phyloP scores from a whole-genome alignment of 768 basidiomycete species.

The Kondoa malvinella region DNA sequence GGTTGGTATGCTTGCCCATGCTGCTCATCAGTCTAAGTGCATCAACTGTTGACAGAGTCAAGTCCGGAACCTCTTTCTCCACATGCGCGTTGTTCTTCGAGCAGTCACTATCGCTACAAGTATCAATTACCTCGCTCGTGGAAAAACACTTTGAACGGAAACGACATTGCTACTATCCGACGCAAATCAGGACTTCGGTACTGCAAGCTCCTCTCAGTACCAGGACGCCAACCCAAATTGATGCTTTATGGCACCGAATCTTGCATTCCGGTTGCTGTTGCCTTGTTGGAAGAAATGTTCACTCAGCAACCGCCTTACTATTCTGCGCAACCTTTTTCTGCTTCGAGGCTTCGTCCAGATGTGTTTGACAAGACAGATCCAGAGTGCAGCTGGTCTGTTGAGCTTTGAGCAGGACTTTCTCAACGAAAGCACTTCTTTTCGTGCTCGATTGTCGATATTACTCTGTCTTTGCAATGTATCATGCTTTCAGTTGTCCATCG shows the following conservation, averaged over 20 bases:
- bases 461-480: no score
- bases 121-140: neutral
- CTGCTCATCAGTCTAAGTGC: no score
- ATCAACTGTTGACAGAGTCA: no score
- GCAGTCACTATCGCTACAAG: neutral
- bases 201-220: neutral
- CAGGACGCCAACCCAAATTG: neutral
- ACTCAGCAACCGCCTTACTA: no score
- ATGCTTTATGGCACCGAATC: neutral
- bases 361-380: neutral
- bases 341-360: neutral
- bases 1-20: no score
- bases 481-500: no score
- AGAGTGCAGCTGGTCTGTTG: neutral
- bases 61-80: no score
- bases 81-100: neutral
- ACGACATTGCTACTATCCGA: neutral
- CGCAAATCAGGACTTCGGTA: neutral
- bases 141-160: neutral
- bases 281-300: neutral
- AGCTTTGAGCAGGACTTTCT: no score
- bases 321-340: neutral
- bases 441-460: no score
- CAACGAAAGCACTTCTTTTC: no score
- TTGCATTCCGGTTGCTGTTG: neutral